These are phyloP conservation scores for Zygoascus hellenicus DNA, from an alignment of 1,139 yeast species.

Conservation along the genomic window DNA sequence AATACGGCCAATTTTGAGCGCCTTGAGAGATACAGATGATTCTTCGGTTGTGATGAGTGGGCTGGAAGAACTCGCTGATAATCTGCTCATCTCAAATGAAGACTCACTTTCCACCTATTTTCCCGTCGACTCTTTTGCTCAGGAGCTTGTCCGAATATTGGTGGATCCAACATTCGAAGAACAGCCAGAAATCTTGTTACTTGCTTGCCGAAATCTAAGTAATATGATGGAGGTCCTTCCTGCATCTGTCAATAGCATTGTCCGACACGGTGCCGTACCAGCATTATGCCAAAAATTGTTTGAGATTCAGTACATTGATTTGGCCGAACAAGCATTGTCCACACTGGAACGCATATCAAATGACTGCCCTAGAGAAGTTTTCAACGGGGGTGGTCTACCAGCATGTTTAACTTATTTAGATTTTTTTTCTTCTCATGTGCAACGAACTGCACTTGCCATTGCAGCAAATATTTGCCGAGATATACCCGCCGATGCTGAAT, in stretches of 20 bases:
- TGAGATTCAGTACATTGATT: conserved; percentile 78
- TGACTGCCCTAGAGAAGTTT: conserved; percentile 34
- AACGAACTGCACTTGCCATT: conserved; percentile 70
- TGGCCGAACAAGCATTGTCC: conserved; percentile 87
- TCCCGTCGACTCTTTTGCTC: conserved; percentile 55
- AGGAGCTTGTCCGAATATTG: conserved; percentile 54
- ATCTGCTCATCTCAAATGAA: conserved; percentile 35
- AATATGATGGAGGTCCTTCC: conserved; percentile 74
- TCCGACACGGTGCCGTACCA: conserved; percentile 61
- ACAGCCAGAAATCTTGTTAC: conserved; percentile 71
- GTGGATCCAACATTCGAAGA: conserved; percentile 53
- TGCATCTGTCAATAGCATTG: conserved; percentile 59
- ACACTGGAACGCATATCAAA: conserved; percentile 36
- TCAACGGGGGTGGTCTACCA: conserved; percentile 51
- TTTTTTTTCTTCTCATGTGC: conserved; percentile 85
- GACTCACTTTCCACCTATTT: conserved; percentile 36
- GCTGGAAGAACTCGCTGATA: conserved; percentile 36
- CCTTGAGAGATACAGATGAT: conserved; percentile 36
- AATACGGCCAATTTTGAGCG: conserved; percentile 26
- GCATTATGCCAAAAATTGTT: conserved; percentile 59
- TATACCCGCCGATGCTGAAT: conserved; percentile 38
- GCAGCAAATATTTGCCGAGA: conserved; percentile 70
- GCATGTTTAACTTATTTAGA: conserved; percentile 74
- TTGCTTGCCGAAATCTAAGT: conserved; percentile 80
- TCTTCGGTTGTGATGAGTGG: conserved; percentile 41